phyloP scores from a whole-genome alignment of 352 stramenopile species.

The Aphanomyces euteiches region DNA sequence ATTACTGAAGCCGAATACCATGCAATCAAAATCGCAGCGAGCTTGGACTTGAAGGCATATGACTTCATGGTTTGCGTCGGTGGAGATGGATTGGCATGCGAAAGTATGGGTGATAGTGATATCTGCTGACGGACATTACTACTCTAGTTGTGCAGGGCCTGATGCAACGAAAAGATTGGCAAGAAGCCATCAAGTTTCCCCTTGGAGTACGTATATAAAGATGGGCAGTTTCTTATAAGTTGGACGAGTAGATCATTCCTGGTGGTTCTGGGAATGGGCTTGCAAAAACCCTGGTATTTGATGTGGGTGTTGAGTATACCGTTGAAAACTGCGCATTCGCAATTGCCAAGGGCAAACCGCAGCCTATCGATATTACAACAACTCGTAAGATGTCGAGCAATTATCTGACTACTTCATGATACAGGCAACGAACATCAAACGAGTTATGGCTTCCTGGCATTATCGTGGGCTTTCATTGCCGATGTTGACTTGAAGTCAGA shows the following conservation, averaged over 20 bases:
- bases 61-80: conserved; percentile 65
- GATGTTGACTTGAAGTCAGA: conserved; percentile 81
- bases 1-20: conserved; percentile 52
- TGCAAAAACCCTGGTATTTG: conserved; percentile 48
- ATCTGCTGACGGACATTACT: conserved; percentile 19
- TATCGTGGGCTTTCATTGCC: conserved; percentile 83
- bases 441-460: conserved; percentile 71
- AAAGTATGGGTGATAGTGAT: conserved; percentile 44
- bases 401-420: conserved; percentile 8
- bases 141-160: conserved; percentile 65
- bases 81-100: conserved; percentile 62
- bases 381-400: conserved; percentile 4
- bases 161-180: conserved; percentile 59
- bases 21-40: conserved; percentile 48
- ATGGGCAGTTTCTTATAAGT: not conserved
- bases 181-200: conserved; percentile 49
- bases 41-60: conserved; percentile 48
- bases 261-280: conserved; percentile 65
- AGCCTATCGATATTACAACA: conserved; percentile 61
- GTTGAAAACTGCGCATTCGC: conserved; percentile 56
- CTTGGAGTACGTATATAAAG: conserved; percentile 43
- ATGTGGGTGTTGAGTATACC: conserved; percentile 47
- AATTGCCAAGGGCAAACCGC: conserved; percentile 55
- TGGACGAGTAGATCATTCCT: conserved; percentile 35
- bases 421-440: conserved; percentile 45